phyloP scores from a whole-genome alignment of 176 grass and related monocot species.

The Dendrocalamus sinicus region DNA sequence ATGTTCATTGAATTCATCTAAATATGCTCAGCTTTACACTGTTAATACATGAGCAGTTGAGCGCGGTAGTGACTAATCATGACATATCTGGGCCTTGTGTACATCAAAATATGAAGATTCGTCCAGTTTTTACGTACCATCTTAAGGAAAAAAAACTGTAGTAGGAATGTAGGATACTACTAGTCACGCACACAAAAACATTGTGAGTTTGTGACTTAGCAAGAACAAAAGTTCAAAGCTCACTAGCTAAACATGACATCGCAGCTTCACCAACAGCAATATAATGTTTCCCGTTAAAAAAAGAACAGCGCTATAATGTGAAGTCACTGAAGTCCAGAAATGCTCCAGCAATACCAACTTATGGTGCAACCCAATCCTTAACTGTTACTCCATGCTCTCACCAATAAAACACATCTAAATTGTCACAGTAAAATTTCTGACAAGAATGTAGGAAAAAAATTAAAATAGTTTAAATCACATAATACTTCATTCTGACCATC shows the following conservation, averaged over 20 bases:
- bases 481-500: background rate
- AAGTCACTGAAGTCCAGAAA: constrained; percentile 5
- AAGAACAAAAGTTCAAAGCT: background rate
- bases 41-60: background rate
- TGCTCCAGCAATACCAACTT: background rate
- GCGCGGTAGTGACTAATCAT: background rate
- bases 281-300: background rate
- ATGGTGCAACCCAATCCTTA: background rate
- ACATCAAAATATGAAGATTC: background rate
- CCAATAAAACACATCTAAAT: background rate
- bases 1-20: constrained; percentile 7
- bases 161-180: background rate
- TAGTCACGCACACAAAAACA: constrained; percentile 9
- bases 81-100: background rate
- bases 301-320: background rate
- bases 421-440: background rate
- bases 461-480: background rate
- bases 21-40: constrained; percentile 2
- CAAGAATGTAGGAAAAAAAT: background rate
- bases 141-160: background rate
- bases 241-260: background rate
- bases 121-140: constrained; percentile 6
- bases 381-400: background rate
- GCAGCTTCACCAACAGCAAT: background rate
- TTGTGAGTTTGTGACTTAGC: background rate